Evolutionary conservation across 805 yeast species (phyloP), one percentile per base, ranked within the genome.

Genomic region (Saturnispora galanensis): DNA sequence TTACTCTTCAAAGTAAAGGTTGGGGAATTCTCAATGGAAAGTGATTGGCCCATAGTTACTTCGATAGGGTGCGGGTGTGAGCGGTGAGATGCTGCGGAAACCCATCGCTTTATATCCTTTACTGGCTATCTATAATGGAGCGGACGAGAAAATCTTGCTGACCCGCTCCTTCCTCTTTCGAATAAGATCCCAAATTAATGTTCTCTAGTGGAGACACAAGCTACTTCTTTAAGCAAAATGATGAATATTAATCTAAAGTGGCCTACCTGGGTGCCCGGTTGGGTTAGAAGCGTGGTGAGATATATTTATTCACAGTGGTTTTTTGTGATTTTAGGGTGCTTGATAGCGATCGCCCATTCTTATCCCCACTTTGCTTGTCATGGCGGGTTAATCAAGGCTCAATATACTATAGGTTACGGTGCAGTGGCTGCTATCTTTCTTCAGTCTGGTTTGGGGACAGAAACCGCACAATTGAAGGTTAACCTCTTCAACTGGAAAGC

Each of bases 351-450:
- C 31, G 93, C 95, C 0, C 73, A 79, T 52, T 76, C 77, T 55
- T 84, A 76, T 50, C 96, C 96, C 1, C 70, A 79, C 33, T 86
- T 88, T 62, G 96, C 95, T 1, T 72, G 86, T 46, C 84, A 79
- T 52, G 90, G 86, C 12, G 96, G 96, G 2, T 66, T 77, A 12
- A 76, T 87, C 35, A 68, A 72, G 48, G 89, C 80, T 5, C 77
- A 87, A 58, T 86, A 85, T 58, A 66, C 85, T 35, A 83, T 87
- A 31, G 81, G 81, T 8, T 88, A 87, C 56, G 86, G 87, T 18
- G 94, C 94, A 0, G 95, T 86, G n/a, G 94, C 93, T 0, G 65
- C 84, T 39, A 87, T 88, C 46, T 87, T 87, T 65, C 64, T 87
- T 38, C 77, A 84, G 31, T 79, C 88, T 41, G 96, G 96, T 0